phyloP scores from a whole-genome alignment of 2,329 filamentous ascomycete genomes.

The Stagonosporopsis rhizophila region DNA sequence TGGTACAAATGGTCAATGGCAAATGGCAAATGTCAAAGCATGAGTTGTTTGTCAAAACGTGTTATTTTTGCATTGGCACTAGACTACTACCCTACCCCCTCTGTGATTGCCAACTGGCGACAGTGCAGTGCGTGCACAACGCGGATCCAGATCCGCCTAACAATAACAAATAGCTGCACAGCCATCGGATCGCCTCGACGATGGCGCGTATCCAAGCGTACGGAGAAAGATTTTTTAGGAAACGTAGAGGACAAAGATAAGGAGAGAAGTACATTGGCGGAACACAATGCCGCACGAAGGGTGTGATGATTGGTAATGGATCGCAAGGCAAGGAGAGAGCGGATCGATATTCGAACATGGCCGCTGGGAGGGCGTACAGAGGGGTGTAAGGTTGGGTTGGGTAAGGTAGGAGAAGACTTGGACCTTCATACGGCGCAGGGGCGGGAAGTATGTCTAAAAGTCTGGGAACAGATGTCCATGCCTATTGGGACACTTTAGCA shows the following conservation, averaged over 20 bases:
- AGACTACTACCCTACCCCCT: too few relatives aligned
- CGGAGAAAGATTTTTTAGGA: not conserved
- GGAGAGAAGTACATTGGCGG: constrained; percentile 21
- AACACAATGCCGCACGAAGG: constrained; percentile 13
- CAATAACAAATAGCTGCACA: not conserved
- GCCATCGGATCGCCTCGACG: constrained; percentile 13
- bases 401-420: not conserved
- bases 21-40: too few relatives aligned
- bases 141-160: not conserved
- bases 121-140: too few relatives aligned
- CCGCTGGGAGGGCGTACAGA: too few relatives aligned
- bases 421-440: not conserved
- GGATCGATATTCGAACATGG: too few relatives aligned
- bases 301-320: too few relatives aligned
- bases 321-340: too few relatives aligned
- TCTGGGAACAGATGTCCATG: constrained; percentile 46
- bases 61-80: not conserved
- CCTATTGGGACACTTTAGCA: constrained; percentile 45
- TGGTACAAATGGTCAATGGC: too few relatives aligned
- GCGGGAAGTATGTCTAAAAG: constrained; percentile 30
- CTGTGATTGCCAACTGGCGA: not conserved
- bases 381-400: too few relatives aligned
- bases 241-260: constrained; percentile 15
- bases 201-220: constrained; percentile 15
- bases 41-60: too few relatives aligned